A percentile compares a stretch with the other conserved stretches of the same genome.
phyloP scores from a whole-genome alignment of 305 asterid species.

The Fraxinus albicans region DNA sequence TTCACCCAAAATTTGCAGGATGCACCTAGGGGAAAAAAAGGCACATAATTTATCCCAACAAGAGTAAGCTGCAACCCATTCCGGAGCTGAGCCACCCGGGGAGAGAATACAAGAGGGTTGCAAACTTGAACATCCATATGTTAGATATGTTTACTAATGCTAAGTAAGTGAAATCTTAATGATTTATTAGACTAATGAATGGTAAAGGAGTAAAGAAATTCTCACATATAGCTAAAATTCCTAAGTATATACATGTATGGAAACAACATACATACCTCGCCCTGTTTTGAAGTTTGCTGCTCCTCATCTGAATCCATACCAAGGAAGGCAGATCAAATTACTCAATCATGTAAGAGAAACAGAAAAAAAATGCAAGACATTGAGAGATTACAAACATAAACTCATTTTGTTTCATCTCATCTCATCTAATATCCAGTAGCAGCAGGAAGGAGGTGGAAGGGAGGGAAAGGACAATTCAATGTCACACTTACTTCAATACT shows the following conservation, averaged over 20 bases:
- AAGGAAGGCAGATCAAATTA: slow-evolving; percentile 1
- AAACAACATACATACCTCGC: slow-evolving; percentile 61
- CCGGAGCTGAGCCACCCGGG: neutral
- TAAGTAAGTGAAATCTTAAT: neutral
- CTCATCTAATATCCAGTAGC: neutral
- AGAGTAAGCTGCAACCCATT: neutral
- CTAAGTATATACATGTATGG: slow-evolving; percentile 8
- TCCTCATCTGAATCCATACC: slow-evolving; percentile 70
- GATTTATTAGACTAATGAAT: neutral
- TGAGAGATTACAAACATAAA: neutral
- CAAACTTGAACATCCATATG: slow-evolving; percentile 1
- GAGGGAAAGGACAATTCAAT: neutral
- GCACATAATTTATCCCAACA: neutral
- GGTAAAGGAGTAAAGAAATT: neutral
- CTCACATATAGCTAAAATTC: slow-evolving; percentile 18
- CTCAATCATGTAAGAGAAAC: slow-evolving; percentile 8
- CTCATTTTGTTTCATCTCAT: slow-evolving; percentile 1
- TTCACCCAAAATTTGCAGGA: slow-evolving; percentile 4
- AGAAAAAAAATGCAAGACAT: neutral
- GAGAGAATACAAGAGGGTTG: neutral
- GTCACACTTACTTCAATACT: slow-evolving; percentile 75
- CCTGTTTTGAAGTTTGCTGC: slow-evolving; percentile 93
- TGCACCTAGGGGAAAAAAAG: neutral
- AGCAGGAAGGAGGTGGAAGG: neutral
- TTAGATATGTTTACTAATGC: neutral